Conservation (phyloP, 257 asterid genomes). For the Leptodermis oblonga region DNA sequence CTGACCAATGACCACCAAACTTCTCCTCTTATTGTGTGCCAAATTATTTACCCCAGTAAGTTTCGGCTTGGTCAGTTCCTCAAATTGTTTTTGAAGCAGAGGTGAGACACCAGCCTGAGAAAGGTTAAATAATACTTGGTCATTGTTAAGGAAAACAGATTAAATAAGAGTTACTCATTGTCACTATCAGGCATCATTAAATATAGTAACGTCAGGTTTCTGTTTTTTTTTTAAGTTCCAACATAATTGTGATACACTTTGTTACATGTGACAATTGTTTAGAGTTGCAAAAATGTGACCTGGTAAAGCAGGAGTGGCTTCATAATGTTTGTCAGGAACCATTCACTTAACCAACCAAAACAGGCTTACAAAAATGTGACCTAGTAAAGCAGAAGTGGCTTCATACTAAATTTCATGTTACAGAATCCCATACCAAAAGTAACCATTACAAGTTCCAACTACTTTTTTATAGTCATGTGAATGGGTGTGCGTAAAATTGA, state of each 20-base stretch:
- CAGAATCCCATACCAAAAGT: background rate
- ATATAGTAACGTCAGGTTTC: too few species aligned
- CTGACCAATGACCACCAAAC: constrained; percentile 81
- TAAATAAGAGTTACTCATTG: too few species aligned
- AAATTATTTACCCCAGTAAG: constrained; percentile 25
- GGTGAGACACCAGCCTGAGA: constrained; percentile 86
- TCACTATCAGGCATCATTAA: too few species aligned
- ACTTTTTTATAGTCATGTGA: background rate
- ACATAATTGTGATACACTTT: too few species aligned
- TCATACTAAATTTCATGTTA: background rate
- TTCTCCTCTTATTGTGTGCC: constrained; percentile 50
- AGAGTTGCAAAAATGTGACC: background rate
- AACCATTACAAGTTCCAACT: background rate
- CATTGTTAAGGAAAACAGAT: too few species aligned
- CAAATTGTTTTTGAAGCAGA: constrained; percentile 74
- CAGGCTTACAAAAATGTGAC: background rate
- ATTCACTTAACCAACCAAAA: background rate
- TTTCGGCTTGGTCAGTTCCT: constrained; percentile 58
- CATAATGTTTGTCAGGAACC: too few species aligned
- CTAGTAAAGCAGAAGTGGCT: background rate
- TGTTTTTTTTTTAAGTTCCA: too few species aligned
- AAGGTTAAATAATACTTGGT: constrained; percentile 5
- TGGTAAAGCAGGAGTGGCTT: background rate
- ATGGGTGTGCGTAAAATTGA: background rate
- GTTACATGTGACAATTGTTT: too few species aligned